Conservation (phyloP, 148 eudicot genomes). For the Rhododendron williamsianum region DNA sequence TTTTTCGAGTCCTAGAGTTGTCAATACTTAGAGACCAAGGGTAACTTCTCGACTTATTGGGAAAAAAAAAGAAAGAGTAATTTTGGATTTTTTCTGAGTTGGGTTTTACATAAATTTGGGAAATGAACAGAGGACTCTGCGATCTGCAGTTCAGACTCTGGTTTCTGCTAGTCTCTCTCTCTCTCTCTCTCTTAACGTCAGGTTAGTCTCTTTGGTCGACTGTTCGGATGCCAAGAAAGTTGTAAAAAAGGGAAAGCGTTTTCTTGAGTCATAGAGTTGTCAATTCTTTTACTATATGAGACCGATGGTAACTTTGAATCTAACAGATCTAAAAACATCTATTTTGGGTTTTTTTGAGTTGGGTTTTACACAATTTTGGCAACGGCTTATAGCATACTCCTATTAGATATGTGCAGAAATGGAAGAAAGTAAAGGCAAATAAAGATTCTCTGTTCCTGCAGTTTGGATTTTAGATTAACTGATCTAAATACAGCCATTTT, state of each 20-base stretch:
- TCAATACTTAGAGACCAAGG: neutral
- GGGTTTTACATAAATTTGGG: neutral
- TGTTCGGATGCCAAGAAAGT: too few species aligned
- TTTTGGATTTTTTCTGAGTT: neutral
- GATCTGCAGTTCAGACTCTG: slow-evolving; percentile 54
- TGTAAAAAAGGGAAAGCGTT: too few species aligned
- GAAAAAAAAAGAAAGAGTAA: neutral
- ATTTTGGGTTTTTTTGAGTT: neutral
- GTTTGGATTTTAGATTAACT: neutral
- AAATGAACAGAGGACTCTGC: slow-evolving; percentile 33
- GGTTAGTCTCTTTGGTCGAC: neutral
- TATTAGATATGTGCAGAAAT: neutral
- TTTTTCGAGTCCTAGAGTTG: neutral
- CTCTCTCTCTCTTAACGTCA: neutral
- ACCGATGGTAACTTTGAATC: neutral
- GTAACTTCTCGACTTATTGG: neutral
- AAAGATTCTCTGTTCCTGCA: neutral
- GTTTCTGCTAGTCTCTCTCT: slow-evolving; percentile 39
- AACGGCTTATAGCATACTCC: neutral
- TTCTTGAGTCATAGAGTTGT: neutral
- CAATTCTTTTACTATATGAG: neutral
- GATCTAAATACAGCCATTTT: neutral
- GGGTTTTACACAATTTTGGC: neutral
- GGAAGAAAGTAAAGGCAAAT: neutral
- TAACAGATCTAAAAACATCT: neutral